Base-by-base conservation (phyloP, 768 basidiomycete species). In the Podaxis mareebaensis region DNA sequence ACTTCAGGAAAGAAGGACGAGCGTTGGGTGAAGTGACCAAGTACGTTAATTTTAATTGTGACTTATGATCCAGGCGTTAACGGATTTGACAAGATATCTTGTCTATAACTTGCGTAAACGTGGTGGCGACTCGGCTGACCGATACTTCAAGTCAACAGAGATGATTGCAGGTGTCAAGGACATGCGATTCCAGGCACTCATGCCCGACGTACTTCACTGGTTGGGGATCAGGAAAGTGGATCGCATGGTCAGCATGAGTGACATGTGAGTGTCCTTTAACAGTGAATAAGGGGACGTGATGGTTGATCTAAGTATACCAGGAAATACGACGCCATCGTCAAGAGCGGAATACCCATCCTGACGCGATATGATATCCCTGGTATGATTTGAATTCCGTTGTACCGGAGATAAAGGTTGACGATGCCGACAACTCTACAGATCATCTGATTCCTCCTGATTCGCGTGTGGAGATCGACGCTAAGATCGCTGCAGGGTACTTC, bases 141-240 rank as follows among this genome's bases (percentile, higher is more conserved):
- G 89, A 71, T 99, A 99, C 80, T 98, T 99, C 83, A 90, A 91
- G 72, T 87, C 89, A 4, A 98, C 96, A 0, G 96, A 96, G 75
- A 79, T 92, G 66, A 92, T 98, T 64, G 96, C 96, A 0, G 96
- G 96, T 8, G 95, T 97, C 24, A 92, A 94, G 77, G 93, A 95
- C 71, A 93, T 95, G 93, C 86, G 94, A n/a, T 95, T 95, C 88
- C 87, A 84, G 73, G 92, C 90, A 22, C 81, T 94, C 64, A 97
- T 99, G 95, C 96, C 96, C 3, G 96, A 99, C 72, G 91, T 97
- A 5, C 77, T 98, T 51, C 94, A 95, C 73, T 99, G 95, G 93
- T 76, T 99, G 17, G 96, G 96, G 0, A 91, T 99, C 71, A 88
- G 73, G 76, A 93, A 93, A 81, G 85, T 99, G 51, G 87, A 94